Percentiles rank a stretch among this genome's conserved stretches.
Evolutionary conservation across 176 grass and related monocot genomes (phyloP).

Genomic region (Zoysia pacifica): DNA sequence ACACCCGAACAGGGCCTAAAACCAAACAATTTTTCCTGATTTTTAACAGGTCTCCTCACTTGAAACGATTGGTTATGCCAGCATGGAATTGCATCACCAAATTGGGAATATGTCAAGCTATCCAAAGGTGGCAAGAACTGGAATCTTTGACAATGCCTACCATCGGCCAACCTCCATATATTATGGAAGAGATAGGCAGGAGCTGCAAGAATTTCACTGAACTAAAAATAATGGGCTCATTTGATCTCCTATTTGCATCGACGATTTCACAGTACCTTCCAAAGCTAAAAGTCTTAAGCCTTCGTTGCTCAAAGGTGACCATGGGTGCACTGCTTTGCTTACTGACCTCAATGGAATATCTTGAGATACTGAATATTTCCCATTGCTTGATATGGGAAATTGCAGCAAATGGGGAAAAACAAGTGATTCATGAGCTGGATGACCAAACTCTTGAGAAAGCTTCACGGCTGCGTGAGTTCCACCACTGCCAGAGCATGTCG

Average conservation of each 20-base stretch:
- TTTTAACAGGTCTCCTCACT: conserved; percentile 70
- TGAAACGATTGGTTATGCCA: conserved; percentile 89
- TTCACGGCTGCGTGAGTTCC: conserved; percentile 65
- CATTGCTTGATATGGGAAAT: conserved; percentile 75
- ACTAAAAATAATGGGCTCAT: conserved; percentile 92
- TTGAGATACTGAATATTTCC: conserved; percentile 91
- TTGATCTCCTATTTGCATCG: conserved; percentile 63
- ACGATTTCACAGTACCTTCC: conserved; percentile 63
- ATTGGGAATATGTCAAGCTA: conserved; percentile 68
- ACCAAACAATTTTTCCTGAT: neutral
- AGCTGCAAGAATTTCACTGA: conserved; percentile 87
- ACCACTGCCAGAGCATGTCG: conserved; percentile 64
- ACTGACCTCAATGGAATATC: conserved; percentile 53
- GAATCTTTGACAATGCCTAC: conserved; percentile 96
- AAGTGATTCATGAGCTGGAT: conserved; percentile 69
- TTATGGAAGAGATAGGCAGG: conserved; percentile 84
- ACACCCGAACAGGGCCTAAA: neutral
- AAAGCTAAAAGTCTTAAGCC: conserved; percentile 81
- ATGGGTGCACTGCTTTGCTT: conserved; percentile 64
- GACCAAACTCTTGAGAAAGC: conserved; percentile 49
- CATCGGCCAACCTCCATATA: conserved; percentile 67
- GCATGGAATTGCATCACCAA: conserved; percentile 93
- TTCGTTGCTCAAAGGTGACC: conserved; percentile 85
- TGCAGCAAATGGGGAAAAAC: conserved; percentile 50
- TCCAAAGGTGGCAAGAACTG: conserved; percentile 67